Conservation (phyloP, 192 early-diverging fungal species). For the Gryganskiella cystojenkinii region DNA sequence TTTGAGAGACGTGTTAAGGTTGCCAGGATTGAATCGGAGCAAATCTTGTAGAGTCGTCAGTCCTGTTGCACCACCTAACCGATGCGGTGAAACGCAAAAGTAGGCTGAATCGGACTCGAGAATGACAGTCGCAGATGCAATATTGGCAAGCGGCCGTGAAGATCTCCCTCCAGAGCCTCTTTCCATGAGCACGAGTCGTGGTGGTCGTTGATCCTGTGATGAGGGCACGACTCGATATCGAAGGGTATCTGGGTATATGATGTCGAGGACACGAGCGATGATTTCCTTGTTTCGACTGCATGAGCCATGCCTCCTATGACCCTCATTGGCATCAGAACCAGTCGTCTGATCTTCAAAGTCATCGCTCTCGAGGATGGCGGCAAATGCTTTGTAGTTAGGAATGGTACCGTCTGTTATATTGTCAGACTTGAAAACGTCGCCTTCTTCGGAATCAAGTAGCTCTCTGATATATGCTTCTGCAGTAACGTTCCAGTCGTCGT, state of each 20-base stretch:
- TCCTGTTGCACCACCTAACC: conserved; percentile 50
- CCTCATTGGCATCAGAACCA: not conserved
- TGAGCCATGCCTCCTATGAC: not conserved
- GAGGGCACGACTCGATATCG: conserved; percentile 41
- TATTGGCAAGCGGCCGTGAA: conserved; percentile 19
- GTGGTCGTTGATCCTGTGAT: conserved; percentile 12
- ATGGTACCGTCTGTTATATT: not conserved
- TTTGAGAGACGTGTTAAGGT: conserved; percentile 66
- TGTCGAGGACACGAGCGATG: conserved; percentile 50
- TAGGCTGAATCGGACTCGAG: conserved; percentile 62
- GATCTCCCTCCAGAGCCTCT: conserved; percentile 8
- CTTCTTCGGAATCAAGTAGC: conserved; percentile 14
- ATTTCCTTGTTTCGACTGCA: conserved; percentile 23
- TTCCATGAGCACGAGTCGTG: conserved; percentile 29
- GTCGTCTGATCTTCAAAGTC: not conserved
- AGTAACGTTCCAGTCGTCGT: conserved; percentile 45
- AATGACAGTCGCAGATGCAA: conserved; percentile 40
- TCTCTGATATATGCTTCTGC: conserved; percentile 34
- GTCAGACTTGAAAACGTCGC: not conserved
- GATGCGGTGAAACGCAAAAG: conserved; percentile 64
- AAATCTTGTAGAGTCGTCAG: conserved; percentile 65
- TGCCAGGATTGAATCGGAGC: conserved; percentile 67
- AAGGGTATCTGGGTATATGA: conserved; percentile 55
- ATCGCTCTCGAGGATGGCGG: conserved; percentile 37
- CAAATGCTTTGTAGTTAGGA: conserved; percentile 27